phyloP scores from a whole-genome alignment of 768 basidiomycete species.

The Trametes meyenii region DNA sequence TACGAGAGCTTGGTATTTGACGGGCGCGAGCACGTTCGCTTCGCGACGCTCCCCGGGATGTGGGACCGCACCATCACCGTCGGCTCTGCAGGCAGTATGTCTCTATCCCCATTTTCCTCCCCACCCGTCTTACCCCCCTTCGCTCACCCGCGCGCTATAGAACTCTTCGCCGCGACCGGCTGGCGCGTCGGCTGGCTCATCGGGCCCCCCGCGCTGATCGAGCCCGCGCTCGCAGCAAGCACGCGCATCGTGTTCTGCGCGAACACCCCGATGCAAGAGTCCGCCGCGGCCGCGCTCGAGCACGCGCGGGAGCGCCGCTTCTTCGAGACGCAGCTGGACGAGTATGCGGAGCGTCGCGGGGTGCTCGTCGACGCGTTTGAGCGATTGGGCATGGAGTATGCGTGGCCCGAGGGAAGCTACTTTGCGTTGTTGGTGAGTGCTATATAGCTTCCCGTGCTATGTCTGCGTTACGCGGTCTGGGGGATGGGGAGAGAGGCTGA shows the following conservation, averaged over 20 bases:
- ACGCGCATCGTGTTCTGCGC: conserved; percentile 95
- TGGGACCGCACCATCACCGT: conserved; percentile 98
- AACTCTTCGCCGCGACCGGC: conserved; percentile 94
- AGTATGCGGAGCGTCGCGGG: conserved; percentile 79
- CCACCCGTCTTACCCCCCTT: not conserved
- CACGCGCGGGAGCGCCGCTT: conserved; percentile 69
- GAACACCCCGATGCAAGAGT: conserved; percentile 94
- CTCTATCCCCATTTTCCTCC: conserved; percentile 28
- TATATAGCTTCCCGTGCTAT: too few species aligned
- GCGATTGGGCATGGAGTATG: conserved; percentile 78
- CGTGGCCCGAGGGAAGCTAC: conserved; percentile 87
- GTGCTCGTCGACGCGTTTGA: conserved; percentile 79
- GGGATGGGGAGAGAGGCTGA: not conserved
- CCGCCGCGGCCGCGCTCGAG: conserved; percentile 85
- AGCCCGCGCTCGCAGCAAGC: conserved; percentile 83
- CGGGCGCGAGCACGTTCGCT: conserved; percentile 82
- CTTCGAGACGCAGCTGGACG: conserved; percentile 72
- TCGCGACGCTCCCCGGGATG: conserved; percentile 95
- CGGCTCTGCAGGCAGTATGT: conserved; percentile 85
- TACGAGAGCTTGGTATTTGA: conserved; percentile 94
- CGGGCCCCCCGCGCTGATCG: conserved; percentile 78
- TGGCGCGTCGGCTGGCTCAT: conserved; percentile 98
- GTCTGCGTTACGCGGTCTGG: too few species aligned
- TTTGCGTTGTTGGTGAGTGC: conserved; percentile 77
- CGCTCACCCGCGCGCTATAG: conserved; percentile 40